Percentiles rank a stretch among this genome's conserved stretches.
Conservation (phyloP, 2,329 filamentous ascomycete genomes). For the Bipolaris bicolor region DNA sequence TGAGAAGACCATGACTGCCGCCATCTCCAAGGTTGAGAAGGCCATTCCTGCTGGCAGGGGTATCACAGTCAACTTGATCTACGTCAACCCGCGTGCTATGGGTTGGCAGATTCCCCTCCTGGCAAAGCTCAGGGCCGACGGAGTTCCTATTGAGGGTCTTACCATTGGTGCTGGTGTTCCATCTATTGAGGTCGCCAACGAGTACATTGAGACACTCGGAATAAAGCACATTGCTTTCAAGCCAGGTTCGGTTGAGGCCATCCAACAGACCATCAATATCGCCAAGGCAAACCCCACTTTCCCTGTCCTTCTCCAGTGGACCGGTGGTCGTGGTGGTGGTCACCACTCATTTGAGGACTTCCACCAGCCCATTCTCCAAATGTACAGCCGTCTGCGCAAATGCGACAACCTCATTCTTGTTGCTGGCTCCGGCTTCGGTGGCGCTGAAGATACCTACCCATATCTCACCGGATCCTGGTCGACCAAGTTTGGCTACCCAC, state of each 20-base stretch:
- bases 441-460: slow-evolving; percentile 55
- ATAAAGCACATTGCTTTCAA: slow-evolving; percentile 58
- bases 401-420: slow-evolving; percentile 56
- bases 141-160: slow-evolving; percentile 55
- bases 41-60: slow-evolving; percentile 56
- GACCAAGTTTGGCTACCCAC: slow-evolving; percentile 50
- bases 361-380: slow-evolving; percentile 56
- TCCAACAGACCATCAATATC: slow-evolving; percentile 56
- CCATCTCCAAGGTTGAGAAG: slow-evolving; percentile 54
- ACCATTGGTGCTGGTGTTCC: slow-evolving; percentile 58
- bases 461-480: slow-evolving; percentile 57
- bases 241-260: slow-evolving; percentile 54
- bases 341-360: slow-evolving; percentile 60
- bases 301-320: slow-evolving; percentile 58
- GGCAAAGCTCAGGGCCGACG: slow-evolving; percentile 54
- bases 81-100: slow-evolving; percentile 60
- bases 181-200: slow-evolving; percentile 55
- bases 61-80: slow-evolving; percentile 61
- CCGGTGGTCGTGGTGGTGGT: slow-evolving; percentile 57
- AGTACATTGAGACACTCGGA: slow-evolving; percentile 64
- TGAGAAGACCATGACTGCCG: slow-evolving; percentile 52
- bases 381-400: slow-evolving; percentile 54
- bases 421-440: slow-evolving; percentile 57
- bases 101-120: slow-evolving; percentile 61
- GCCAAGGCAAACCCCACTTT: slow-evolving; percentile 55